phyloP scores from a whole-genome alignment of 331 rosid genomes.

The Rhamnella rubrinervis region DNA sequence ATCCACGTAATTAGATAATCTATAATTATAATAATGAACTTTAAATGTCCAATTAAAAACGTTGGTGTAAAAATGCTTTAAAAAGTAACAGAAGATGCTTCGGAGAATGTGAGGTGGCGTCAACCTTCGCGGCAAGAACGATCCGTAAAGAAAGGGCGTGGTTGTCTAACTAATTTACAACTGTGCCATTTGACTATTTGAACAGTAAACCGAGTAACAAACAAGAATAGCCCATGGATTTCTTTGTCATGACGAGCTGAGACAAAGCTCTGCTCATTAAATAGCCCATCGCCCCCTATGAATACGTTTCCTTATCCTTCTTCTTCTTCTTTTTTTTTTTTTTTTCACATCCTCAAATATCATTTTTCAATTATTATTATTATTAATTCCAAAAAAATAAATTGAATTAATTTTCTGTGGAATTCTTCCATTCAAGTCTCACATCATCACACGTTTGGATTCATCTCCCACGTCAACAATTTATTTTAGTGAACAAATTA shows the following conservation, averaged over 20 bases:
- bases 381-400: too few species aligned
- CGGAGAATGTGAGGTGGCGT: constrained; percentile 23
- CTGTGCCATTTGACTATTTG: constrained; percentile 1
- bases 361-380: too few species aligned
- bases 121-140: constrained; percentile 6
- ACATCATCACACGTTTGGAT: too few species aligned
- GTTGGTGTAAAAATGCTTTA: neutral
- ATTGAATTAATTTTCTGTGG: too few species aligned
- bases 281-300: too few species aligned
- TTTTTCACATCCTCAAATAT: too few species aligned
- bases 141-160: neutral
- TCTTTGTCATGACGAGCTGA: neutral
- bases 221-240: neutral
- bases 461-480: too few species aligned
- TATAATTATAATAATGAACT: too few species aligned
- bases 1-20: too few species aligned
- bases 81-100: neutral
- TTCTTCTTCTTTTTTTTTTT: neutral
- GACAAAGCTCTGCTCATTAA: too few species aligned
- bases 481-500: too few species aligned
- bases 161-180: neutral
- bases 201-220: neutral
- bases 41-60: neutral
- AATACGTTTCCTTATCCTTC: neutral
- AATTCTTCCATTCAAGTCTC: too few species aligned